Evolutionary conservation across 805 yeast genomes (phyloP).

Genomic region (Starmerella vaccinii): DNA sequence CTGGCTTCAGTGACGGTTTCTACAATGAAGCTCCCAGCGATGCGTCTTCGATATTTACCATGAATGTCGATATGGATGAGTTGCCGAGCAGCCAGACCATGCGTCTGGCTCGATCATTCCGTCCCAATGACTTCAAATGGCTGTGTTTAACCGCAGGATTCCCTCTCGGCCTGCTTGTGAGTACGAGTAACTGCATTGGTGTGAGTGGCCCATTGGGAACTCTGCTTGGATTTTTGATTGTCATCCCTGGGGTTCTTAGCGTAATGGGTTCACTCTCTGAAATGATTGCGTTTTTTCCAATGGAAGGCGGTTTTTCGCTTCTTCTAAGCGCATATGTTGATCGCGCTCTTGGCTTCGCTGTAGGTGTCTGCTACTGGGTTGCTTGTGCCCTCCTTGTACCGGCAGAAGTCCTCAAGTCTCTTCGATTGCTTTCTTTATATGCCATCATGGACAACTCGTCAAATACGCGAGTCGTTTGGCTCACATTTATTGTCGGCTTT

Average conservation of each 20-base stretch:
- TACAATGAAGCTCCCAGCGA: slow-evolving; percentile 12
- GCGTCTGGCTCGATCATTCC: slow-evolving; percentile 10
- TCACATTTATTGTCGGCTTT: slow-evolving; percentile 15
- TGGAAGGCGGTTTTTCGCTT: slow-evolving; percentile 55
- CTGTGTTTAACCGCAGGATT: slow-evolving; percentile 17
- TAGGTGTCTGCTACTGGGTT: slow-evolving; percentile 41
- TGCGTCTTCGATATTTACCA: slow-evolving; percentile 23
- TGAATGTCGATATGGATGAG: slow-evolving; percentile 24
- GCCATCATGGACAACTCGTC: slow-evolving; percentile 36
- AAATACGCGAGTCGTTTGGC: slow-evolving; percentile 26
- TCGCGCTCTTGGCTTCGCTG: slow-evolving; percentile 47
- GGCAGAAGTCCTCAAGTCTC: slow-evolving; percentile 65
- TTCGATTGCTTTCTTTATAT: slow-evolving; percentile 60
- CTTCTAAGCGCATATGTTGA: slow-evolving; percentile 50
- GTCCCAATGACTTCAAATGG: slow-evolving; percentile 14
- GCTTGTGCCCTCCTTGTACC: slow-evolving; percentile 44
- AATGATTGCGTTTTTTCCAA: slow-evolving; percentile 43
- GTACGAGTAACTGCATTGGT: slow-evolving; percentile 9
- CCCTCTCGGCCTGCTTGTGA: slow-evolving; percentile 12
- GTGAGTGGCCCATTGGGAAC: slow-evolving; percentile 21
- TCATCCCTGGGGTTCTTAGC: slow-evolving; percentile 6
- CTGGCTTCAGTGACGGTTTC: slow-evolving; percentile 9
- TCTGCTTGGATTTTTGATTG: slow-evolving; percentile 13
- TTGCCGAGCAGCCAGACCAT: background rate
- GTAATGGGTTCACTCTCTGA: slow-evolving; percentile 33